Conservation (phyloP, 768 basidiomycete genomes). For the Amanita jacksonii region DNA sequence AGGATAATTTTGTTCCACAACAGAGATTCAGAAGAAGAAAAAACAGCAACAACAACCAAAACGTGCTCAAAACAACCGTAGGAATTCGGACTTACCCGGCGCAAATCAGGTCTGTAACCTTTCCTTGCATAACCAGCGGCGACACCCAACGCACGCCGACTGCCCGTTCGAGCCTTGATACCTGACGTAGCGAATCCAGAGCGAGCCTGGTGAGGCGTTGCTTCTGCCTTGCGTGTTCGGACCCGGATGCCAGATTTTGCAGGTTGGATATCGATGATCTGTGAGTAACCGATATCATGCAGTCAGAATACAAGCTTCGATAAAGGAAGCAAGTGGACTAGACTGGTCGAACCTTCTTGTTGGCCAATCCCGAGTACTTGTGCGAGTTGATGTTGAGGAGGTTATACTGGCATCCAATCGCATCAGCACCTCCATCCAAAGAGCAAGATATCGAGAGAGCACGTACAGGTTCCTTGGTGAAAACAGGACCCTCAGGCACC, state of each 20-base stretch:
- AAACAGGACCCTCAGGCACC: slow-evolving; percentile 59
- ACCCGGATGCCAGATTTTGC: slow-evolving; percentile 49
- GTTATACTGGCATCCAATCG: slow-evolving; percentile 54
- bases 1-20: too few species aligned
- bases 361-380: slow-evolving; percentile 87
- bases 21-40: slow-evolving; percentile 10
- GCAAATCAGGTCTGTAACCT: slow-evolving; percentile 73
- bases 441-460: neutral
- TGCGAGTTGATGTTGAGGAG: slow-evolving; percentile 82
- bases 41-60: slow-evolving; percentile 2
- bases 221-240: slow-evolving; percentile 55
- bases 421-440: neutral
- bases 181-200: slow-evolving; percentile 36
- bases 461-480: slow-evolving; percentile 80
- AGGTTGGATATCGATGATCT: slow-evolving; percentile 62
- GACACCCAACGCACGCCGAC: slow-evolving; percentile 61
- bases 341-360: slow-evolving; percentile 67
- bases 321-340: neutral
- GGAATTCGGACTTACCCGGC: slow-evolving; percentile 46
- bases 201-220: slow-evolving; percentile 40
- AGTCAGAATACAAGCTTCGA: neutral
- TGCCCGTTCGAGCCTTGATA: slow-evolving; percentile 61
- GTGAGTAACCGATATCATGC: slow-evolving; percentile 3
- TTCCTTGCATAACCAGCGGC: slow-evolving; percentile 48
- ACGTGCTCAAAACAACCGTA: slow-evolving; percentile 6